Percentiles rank a stretch among this genome's conserved stretches.
These are phyloP conservation scores for Penicillium steckii DNA, from an alignment of 495 filamentous ascomycete species.

Conservation along the genomic window DNA sequence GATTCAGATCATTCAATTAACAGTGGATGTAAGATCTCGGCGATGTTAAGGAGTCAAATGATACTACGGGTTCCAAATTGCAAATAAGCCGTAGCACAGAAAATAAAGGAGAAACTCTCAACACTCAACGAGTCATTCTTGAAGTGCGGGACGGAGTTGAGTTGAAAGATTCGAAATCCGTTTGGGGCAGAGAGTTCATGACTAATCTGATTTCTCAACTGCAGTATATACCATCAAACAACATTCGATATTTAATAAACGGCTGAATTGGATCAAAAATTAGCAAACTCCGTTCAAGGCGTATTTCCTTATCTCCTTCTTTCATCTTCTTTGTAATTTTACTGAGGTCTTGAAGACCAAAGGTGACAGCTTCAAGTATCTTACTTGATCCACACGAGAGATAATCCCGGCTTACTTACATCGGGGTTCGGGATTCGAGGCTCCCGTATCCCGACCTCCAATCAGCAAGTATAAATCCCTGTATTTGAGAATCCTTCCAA, in stretches of 20 bases:
- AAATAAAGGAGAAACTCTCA: not conserved
- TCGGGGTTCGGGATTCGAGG: slow-evolving; percentile 10
- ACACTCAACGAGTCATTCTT: slow-evolving; percentile 1
- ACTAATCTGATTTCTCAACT: slow-evolving; percentile 1
- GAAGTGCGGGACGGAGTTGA: slow-evolving; percentile 8
- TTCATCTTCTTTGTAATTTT: not conserved
- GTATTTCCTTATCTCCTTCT: not conserved
- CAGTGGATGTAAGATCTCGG: not conserved
- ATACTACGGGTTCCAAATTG: slow-evolving; percentile 1
- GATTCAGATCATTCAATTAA: slow-evolving; percentile 1
- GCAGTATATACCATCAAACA: not conserved
- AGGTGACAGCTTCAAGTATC: too few relatives aligned
- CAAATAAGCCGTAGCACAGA: slow-evolving; percentile 1
- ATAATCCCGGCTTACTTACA: not conserved
- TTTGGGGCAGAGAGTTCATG: not conserved
- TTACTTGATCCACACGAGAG: not conserved
- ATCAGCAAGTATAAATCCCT: not conserved
- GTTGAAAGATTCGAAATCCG: slow-evolving; percentile 11
- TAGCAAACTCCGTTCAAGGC: not conserved
- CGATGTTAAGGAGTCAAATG: not conserved
- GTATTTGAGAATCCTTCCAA: not conserved
- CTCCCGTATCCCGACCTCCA: not conserved
- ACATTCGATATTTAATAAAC: too few relatives aligned
- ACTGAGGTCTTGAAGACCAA: not conserved
- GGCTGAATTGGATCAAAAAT: not conserved